Evolutionary conservation across 805 yeast genomes (phyloP).

Genomic region (Sugiyamaella boreocaroliniensis): DNA sequence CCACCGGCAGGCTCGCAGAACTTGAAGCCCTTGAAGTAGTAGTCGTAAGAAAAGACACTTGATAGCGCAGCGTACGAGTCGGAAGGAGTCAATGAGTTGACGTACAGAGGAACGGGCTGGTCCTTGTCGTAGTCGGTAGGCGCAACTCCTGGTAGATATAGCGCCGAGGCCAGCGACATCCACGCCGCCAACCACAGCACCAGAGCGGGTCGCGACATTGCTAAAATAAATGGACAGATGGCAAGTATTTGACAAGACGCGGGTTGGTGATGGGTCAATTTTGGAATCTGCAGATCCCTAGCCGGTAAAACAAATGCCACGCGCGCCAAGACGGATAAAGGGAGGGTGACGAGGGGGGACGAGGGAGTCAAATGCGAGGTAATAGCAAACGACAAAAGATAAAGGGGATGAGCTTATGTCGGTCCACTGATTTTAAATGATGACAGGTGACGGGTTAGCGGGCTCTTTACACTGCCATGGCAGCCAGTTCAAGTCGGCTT

Average conservation of each 20-base stretch:
- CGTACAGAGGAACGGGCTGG: conserved; percentile 69
- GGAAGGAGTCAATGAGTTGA: conserved; percentile 86
- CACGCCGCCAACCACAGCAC: neutral
- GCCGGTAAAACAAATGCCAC: neutral
- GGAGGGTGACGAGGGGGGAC: neutral
- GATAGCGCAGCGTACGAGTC: conserved; percentile 24
- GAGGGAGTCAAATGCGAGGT: too few relatives aligned
- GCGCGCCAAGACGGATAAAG: neutral
- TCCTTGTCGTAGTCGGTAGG: conserved; percentile 79
- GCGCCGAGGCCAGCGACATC: conserved; percentile 37
- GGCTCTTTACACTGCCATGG: too few relatives aligned
- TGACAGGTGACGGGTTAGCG: too few relatives aligned
- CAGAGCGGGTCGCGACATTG: neutral
- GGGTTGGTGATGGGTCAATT: neutral
- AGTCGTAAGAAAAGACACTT: conserved; percentile 34
- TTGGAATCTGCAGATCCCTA: neutral
- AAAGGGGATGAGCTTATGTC: too few relatives aligned
- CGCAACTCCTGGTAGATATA: conserved; percentile 93
- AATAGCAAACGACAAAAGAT: too few relatives aligned
- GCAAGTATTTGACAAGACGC: neutral
- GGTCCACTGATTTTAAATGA: too few relatives aligned
- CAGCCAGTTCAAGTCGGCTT: too few relatives aligned
- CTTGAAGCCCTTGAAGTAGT: conserved; percentile 76
- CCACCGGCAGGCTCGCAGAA: conserved; percentile 75
- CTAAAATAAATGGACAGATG: neutral